phyloP scores from a whole-genome alignment of 805 yeast species.

The Jamesozyma jinghongensis region DNA sequence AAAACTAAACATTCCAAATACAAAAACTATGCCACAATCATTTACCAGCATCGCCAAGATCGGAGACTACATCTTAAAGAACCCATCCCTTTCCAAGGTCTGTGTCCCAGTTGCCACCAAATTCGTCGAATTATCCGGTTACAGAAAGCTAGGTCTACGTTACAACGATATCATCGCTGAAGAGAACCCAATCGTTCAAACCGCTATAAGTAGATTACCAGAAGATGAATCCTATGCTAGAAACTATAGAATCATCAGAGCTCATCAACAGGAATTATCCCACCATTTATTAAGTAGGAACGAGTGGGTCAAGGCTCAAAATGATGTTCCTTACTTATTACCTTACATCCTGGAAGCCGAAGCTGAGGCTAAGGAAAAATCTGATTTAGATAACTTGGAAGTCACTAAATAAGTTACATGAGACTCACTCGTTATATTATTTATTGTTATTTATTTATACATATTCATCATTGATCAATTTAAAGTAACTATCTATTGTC shows the following conservation, averaged over 20 bases:
- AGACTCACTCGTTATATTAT: too few relatives aligned
- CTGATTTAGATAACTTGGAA: conserved; percentile 72
- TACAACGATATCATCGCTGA: conserved; percentile 82
- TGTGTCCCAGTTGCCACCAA: conserved; percentile 72
- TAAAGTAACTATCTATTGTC: too few relatives aligned
- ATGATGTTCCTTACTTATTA: conserved; percentile 72
- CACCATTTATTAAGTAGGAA: conserved; percentile 78
- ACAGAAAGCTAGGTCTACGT: conserved; percentile 90
- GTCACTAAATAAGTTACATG: conserved; percentile 3
- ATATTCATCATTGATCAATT: too few relatives aligned
- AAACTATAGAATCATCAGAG: conserved; percentile 83
- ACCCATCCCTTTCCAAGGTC: conserved; percentile 69
- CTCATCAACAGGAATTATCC: conserved; percentile 77
- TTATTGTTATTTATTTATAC: too few relatives aligned
- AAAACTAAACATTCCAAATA: background rate
- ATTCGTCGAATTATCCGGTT: conserved; percentile 71
- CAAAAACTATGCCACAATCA: conserved; percentile 33
- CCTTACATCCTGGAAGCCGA: conserved; percentile 93
- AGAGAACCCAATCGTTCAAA: conserved; percentile 79
- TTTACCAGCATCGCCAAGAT: conserved; percentile 62
- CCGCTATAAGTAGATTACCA: conserved; percentile 82
- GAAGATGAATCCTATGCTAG: conserved; percentile 79
- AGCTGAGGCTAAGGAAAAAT: conserved; percentile 81
- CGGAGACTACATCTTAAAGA: conserved; percentile 70
- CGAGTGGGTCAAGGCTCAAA: conserved; percentile 70